Percentiles rank a stretch among this genome's conserved stretches.
Evolutionary conservation across 139 green algal species (phyloP).

Genomic region (Micromonas pusilla): DNA sequence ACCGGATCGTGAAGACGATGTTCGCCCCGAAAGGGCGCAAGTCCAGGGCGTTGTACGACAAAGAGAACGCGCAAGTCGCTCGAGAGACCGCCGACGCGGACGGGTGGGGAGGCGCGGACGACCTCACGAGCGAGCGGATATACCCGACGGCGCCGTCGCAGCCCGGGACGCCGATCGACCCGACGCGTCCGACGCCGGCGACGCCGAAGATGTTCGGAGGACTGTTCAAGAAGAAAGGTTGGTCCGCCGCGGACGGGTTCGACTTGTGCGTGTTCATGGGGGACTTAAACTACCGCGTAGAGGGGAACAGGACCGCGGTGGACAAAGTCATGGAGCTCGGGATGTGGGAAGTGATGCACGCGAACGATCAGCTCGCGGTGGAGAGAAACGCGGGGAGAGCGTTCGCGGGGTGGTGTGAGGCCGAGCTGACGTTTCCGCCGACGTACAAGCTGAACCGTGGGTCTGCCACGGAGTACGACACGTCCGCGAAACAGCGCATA

Average conservation of each 20-base stretch:
- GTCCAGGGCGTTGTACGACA: too few relatives aligned
- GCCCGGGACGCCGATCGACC: slow-evolving; percentile 10
- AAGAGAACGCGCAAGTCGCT: too few relatives aligned
- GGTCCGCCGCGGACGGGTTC: not conserved
- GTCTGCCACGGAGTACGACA: slow-evolving; percentile 29
- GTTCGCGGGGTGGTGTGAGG: slow-evolving; percentile 23
- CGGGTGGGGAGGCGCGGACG: too few relatives aligned
- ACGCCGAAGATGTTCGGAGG: not conserved
- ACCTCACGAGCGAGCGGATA: too few relatives aligned
- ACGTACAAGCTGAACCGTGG: slow-evolving; percentile 37
- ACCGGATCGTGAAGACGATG: slow-evolving; percentile 5
- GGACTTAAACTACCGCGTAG: slow-evolving; percentile 37
- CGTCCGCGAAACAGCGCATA: slow-evolving; percentile 19
- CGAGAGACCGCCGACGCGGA: too few relatives aligned
- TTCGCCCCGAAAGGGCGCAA: not conserved
- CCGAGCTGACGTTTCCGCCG: slow-evolving; percentile 18
- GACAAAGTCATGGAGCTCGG: slow-evolving; percentile 16
- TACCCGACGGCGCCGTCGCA: not conserved
- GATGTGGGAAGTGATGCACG: slow-evolving; percentile 26
- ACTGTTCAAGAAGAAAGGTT: not conserved
- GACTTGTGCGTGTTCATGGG: slow-evolving; percentile 30
- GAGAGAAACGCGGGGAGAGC: not conserved
- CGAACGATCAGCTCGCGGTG: slow-evolving; percentile 35
- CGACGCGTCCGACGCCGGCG: not conserved
- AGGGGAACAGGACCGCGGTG: slow-evolving; percentile 25